These are phyloP conservation scores for Mallotus repandus DNA, from an alignment of 441 rosid genomes.

Conservation along the genomic window DNA sequence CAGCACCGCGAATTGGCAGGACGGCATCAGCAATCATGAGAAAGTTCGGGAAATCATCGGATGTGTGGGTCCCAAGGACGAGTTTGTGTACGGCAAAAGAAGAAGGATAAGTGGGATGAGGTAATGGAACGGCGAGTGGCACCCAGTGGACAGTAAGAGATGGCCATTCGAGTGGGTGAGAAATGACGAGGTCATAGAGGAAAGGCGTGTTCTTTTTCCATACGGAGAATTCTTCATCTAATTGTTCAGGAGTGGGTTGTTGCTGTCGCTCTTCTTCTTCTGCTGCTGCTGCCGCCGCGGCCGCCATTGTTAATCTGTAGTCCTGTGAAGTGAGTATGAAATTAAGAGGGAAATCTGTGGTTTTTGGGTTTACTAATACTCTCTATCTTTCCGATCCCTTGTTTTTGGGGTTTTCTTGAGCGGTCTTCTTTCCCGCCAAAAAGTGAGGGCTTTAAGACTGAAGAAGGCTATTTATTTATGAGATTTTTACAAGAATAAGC, in stretches of 20 bases:
- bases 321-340: no score
- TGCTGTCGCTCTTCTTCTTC: conserved; percentile 27
- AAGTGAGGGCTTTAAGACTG: no score
- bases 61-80: conserved; percentile 83
- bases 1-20: conserved; percentile 48
- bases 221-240: conserved; percentile 71
- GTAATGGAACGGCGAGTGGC: conserved; percentile 47
- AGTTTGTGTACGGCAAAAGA: conserved; percentile 63
- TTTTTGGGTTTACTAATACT: no score
- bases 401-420: no score
- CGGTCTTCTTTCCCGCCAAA: background rate
- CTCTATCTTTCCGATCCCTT: no score
- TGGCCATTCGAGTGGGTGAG: conserved; percentile 79
- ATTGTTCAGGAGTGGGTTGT: conserved; percentile 40
- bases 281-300: conserved; percentile 25
- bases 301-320: no score
- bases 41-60: conserved; percentile 60
- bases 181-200: conserved; percentile 79
- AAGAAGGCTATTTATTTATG: no score
- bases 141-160: conserved; percentile 92
- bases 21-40: conserved; percentile 76
- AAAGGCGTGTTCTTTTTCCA: conserved; percentile 94
- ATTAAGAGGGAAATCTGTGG: no score
- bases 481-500: no score
- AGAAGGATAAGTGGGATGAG: conserved; percentile 47